Conservation (phyloP, 768 basidiomycete genomes). For the Leccinum truebloodii region DNA sequence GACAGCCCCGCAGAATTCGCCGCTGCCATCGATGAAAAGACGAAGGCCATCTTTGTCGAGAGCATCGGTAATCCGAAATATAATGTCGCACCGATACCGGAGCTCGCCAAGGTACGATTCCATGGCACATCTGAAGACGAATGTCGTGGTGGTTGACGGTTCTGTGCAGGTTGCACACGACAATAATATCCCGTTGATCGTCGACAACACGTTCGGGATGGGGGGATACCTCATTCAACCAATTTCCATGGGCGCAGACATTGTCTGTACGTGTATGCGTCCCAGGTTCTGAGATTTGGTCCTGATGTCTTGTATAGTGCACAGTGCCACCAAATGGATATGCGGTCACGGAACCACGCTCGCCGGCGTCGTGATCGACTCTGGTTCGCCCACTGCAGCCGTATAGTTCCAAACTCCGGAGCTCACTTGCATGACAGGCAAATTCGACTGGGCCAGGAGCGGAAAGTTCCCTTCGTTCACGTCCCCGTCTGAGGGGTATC, state of each 20-base stretch:
- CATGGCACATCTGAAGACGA: background rate
- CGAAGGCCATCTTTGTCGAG: slow-evolving; percentile 76
- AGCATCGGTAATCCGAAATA: slow-evolving; percentile 81
- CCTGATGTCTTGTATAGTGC: slow-evolving; percentile 40
- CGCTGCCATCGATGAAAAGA: slow-evolving; percentile 72
- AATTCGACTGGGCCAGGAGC: slow-evolving; percentile 71
- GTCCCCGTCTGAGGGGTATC: slow-evolving; percentile 72
- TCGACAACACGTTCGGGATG: slow-evolving; percentile 80
- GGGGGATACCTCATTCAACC: slow-evolving; percentile 70
- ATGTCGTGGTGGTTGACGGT: background rate
- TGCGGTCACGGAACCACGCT: slow-evolving; percentile 81
- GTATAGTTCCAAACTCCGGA: background rate
- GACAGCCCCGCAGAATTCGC: slow-evolving; percentile 58
- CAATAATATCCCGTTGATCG: slow-evolving; percentile 72
- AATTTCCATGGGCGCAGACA: slow-evolving; percentile 75
- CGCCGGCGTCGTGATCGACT: slow-evolving; percentile 72
- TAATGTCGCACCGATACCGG: slow-evolving; percentile 63
- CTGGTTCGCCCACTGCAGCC: slow-evolving; percentile 39
- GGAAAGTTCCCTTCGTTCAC: slow-evolving; percentile 77
- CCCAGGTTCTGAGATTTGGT: too few species aligned
- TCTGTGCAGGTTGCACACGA: slow-evolving; percentile 61
- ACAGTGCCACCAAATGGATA: slow-evolving; percentile 86
- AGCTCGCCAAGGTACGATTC: slow-evolving; percentile 57
- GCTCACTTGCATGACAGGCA: slow-evolving; percentile 7
- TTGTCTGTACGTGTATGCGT: slow-evolving; percentile 48